These are phyloP conservation scores for Diaporthe helianthi DNA, from an alignment of 2,329 filamentous ascomycete genomes.

Conservation along the genomic window DNA sequence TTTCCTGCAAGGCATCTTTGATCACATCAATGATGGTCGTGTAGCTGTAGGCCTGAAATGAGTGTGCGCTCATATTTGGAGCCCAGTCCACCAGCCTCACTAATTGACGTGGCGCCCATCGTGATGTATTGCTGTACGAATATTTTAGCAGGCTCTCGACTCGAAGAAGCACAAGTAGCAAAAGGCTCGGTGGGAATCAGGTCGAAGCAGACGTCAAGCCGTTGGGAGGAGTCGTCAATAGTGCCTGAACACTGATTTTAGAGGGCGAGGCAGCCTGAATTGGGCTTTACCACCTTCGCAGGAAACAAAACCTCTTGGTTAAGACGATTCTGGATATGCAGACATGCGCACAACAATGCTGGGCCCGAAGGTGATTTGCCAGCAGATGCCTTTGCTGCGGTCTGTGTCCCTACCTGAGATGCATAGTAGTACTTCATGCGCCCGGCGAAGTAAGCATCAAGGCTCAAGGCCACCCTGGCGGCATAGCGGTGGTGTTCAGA, in stretches of 20 bases:
- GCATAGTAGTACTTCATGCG: neutral
- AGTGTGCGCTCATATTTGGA: conserved; percentile 23
- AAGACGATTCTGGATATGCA: neutral
- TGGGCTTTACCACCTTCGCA: neutral
- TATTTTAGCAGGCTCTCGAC: neutral
- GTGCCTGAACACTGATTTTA: neutral
- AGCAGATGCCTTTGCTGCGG: neutral
- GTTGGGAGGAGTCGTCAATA: neutral
- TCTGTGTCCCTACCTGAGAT: neutral
- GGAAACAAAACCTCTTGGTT: neutral
- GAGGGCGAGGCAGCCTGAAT: neutral
- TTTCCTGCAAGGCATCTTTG: conserved; percentile 24
- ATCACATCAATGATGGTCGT: conserved; percentile 23
- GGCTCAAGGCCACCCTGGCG: too few species aligned
- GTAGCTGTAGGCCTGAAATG: conserved; percentile 20
- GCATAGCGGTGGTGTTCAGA: neutral
- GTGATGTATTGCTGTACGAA: neutral
- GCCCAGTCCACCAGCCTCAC: conserved; percentile 27
- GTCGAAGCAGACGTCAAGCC: neutral
- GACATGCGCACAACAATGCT: neutral
- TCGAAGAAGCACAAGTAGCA: neutral
- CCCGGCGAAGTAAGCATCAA: neutral
- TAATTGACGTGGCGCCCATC: conserved; percentile 22
- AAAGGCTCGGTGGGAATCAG: neutral
- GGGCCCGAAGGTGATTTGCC: neutral